Base-by-base conservation (phyloP, 345 rosid genomes). In the Gossypium raimondii region DNA sequence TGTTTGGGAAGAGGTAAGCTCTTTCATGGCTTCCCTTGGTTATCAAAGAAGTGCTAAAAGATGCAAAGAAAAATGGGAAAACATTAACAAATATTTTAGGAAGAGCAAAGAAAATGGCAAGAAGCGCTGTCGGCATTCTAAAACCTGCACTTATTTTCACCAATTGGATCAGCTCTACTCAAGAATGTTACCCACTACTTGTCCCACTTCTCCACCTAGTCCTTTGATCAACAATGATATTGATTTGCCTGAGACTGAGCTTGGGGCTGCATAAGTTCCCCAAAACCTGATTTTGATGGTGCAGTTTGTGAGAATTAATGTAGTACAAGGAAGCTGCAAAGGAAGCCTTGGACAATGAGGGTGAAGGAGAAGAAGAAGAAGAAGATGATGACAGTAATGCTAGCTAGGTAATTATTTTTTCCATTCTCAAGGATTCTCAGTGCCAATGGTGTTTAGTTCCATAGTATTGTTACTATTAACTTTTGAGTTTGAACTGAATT, bases 41-140 rank as follows among this genome's bases (percentile, higher is more conserved):
- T 85, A 81, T 41, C 81, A 74, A 56, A 83, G 85, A 77, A 80
- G 84, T 72, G 88, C 86, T 22, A 85, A 76, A 76, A 80, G 85
- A 56, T 83, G 86, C 76, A 85, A 85, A 79, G 84, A 85, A 63
- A 85, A 85, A 61, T 85, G 88, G 88, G 88, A 85, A 76, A 85
- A 85, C 68, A 83, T 83, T 48, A 85, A 83, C 80, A 85, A 83
- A 67, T 85, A 85, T 52, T 85, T 81, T 38, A 81, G 73, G 75
- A 85, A 82, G 75, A 73, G 83, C 52, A 85, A 76, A 67, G 85
- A 80, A 25, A 76, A 79, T 43, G 61, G 77, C 8, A 83, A 74
- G 61, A 83, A 72, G 74, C 73, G 81, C 14, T 65, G 74, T 56
- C 69, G 3, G 57, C 81, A 65, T 48, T 84, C 83, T 18, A 86